These are phyloP conservation scores for Neonectria magnoliae DNA, from an alignment of 2,329 filamentous ascomycete species.

Conservation along the genomic window DNA sequence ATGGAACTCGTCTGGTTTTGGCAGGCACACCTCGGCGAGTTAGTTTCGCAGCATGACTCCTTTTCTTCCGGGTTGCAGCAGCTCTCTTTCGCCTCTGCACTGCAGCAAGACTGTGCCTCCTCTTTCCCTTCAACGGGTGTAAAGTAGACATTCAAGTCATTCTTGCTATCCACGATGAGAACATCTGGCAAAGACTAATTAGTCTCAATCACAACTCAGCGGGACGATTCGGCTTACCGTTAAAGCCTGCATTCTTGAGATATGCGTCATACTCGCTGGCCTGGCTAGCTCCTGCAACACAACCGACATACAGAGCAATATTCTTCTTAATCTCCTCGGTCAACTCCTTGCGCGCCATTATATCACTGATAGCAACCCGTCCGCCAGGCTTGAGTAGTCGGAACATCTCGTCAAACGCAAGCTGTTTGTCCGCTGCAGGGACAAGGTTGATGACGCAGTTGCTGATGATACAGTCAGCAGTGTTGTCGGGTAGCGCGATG, in stretches of 20 bases:
- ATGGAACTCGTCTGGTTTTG: no score
- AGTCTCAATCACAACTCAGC: background rate
- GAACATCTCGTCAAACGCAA: slow-evolving; percentile 66
- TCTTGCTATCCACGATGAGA: slow-evolving; percentile 56
- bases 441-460: slow-evolving; percentile 74
- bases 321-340: slow-evolving; percentile 58
- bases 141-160: slow-evolving; percentile 59
- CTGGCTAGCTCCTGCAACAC: slow-evolving; percentile 66
- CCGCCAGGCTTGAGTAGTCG: slow-evolving; percentile 67
- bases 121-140: no score
- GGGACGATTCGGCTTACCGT: slow-evolving; percentile 46
- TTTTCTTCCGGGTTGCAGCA: no score
- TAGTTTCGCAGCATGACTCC: no score
- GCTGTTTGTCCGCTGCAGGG: slow-evolving; percentile 60
- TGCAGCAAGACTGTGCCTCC: no score
- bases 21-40: no score
- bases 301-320: slow-evolving; percentile 67
- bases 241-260: slow-evolving; percentile 61
- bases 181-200: slow-evolving; percentile 33
- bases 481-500: slow-evolving; percentile 6
- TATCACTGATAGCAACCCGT: slow-evolving; percentile 68
- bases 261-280: slow-evolving; percentile 62
- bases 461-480: slow-evolving; percentile 64
- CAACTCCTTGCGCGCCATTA: slow-evolving; percentile 62
- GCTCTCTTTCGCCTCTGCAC: no score